Evolutionary conservation across 2,329 filamentous ascomycete genomes (phyloP).

Genomic region (Phyllosticta paracitricarpa): DNA sequence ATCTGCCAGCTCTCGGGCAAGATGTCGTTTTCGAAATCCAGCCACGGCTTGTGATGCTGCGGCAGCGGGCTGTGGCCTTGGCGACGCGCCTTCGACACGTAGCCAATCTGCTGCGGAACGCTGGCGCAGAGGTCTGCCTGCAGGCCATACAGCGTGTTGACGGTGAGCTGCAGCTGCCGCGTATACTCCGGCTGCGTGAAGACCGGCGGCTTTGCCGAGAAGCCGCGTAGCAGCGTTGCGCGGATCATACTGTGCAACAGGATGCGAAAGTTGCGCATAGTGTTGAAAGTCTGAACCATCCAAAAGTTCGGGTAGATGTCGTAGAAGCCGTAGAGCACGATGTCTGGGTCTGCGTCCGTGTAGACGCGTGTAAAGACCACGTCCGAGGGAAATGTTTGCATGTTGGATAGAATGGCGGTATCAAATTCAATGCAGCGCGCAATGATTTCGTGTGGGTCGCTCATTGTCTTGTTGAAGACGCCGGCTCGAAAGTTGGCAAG

Average conservation of each 20-base stretch:
- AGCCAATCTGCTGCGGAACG: conserved; percentile 25
- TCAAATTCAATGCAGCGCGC: neutral
- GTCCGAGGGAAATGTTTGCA: neutral
- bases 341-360: conserved; percentile 8
- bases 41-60: conserved; percentile 2
- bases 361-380: neutral
- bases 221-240: conserved; percentile 16
- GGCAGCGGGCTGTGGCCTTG: neutral
- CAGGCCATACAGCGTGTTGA: conserved; percentile 16
- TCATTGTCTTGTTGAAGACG: neutral
- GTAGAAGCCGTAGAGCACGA: conserved; percentile 17
- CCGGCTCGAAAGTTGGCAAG: conserved; percentile 2
- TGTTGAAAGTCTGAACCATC: conserved; percentile 24
- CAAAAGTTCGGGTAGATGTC: conserved; percentile 23
- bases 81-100: conserved; percentile 17
- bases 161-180: conserved; percentile 17
- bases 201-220: conserved; percentile 18
- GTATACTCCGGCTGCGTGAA: conserved; percentile 16
- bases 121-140: conserved; percentile 26
- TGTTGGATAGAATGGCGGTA: neutral
- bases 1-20: conserved; percentile 1
- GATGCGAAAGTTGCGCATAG: conserved; percentile 18
- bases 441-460: neutral
- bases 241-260: conserved; percentile 17
- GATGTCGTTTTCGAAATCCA: conserved; percentile 19